Percentiles rank a stretch among this genome's conserved stretches.
Evolutionary conservation across 1,284 basidiomycete genomes (phyloP).

Genomic region (Melanopsichium pennsylvanicum): DNA sequence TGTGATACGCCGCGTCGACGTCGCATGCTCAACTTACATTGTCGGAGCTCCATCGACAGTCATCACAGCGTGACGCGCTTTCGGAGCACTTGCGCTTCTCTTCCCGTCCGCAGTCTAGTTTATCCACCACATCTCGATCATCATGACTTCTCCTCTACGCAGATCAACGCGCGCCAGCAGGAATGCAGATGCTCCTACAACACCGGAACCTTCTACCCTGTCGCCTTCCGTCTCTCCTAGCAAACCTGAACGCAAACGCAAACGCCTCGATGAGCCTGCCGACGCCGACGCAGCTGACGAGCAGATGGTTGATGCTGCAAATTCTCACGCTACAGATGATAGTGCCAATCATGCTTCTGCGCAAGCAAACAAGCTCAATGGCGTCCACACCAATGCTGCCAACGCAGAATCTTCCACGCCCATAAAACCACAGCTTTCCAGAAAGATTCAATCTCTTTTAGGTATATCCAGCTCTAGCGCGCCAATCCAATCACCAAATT

Average conservation of each 20-base stretch:
- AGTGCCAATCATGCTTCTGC: not conserved
- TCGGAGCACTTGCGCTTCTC: not conserved
- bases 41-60: not conserved
- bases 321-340: too few species aligned
- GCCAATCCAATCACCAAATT: not conserved
- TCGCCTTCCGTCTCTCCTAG: conserved; percentile 30
- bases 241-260: conserved; percentile 40
- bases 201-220: conserved; percentile 27
- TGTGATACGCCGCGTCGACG: too few species aligned
- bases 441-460: conserved; percentile 20
- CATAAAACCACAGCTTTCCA: conserved; percentile 12
- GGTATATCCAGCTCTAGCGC: conserved; percentile 19
- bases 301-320: not conserved
- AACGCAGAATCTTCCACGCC: not conserved
- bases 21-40: too few species aligned
- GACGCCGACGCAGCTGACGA: conserved; percentile 3
- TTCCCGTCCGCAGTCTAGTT: not conserved
- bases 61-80: conserved; percentile 5
- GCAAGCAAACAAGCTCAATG: not conserved
- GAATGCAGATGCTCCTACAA: conserved; percentile 27
- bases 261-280: conserved; percentile 21
- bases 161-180: conserved; percentile 23
- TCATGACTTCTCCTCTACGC: conserved; percentile 34
- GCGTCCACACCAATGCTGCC: not conserved
- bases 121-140: not conserved